These are phyloP conservation scores for Penicillium flavigenum DNA, from an alignment of 495 filamentous ascomycete species.

Conservation along the genomic window DNA sequence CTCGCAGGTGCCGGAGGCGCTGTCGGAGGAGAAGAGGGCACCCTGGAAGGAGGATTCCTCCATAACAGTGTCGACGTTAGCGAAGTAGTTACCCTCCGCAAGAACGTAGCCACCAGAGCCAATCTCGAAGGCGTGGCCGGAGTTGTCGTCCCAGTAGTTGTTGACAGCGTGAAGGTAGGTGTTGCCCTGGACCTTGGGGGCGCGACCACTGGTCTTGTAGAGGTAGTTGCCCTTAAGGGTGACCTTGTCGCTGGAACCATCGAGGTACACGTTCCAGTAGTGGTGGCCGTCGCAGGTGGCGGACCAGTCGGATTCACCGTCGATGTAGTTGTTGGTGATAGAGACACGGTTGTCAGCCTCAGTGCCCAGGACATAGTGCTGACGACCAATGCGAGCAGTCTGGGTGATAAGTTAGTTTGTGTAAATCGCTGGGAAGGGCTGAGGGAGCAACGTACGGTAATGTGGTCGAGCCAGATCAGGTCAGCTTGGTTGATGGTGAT, in stretches of 20 bases:
- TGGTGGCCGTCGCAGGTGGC: slow-evolving; percentile 46
- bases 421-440: background rate
- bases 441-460: slow-evolving; percentile 23
- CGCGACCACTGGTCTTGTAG: slow-evolving; percentile 44
- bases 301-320: slow-evolving; percentile 40
- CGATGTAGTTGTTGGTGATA: slow-evolving; percentile 48
- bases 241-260: slow-evolving; percentile 41
- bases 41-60: slow-evolving; percentile 1
- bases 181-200: slow-evolving; percentile 44
- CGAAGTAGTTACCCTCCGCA: slow-evolving; percentile 13
- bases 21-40: slow-evolving; percentile 4
- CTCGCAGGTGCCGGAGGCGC: slow-evolving; percentile 4
- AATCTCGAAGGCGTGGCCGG: slow-evolving; percentile 43
- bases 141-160: slow-evolving; percentile 57
- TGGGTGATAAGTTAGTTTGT: background rate
- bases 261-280: slow-evolving; percentile 49
- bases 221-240: slow-evolving; percentile 51
- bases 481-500: slow-evolving; percentile 44
- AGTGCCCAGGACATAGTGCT: slow-evolving; percentile 46
- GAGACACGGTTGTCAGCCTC: slow-evolving; percentile 41
- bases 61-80: slow-evolving; percentile 1
- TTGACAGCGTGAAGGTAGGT: slow-evolving; percentile 51
- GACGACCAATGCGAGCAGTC: slow-evolving; percentile 46
- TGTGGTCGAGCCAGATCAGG: slow-evolving; percentile 50
- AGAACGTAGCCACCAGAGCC: slow-evolving; percentile 9